Conservation (phyloP, 148 eudicot species). For the Drosera capensis region DNA sequence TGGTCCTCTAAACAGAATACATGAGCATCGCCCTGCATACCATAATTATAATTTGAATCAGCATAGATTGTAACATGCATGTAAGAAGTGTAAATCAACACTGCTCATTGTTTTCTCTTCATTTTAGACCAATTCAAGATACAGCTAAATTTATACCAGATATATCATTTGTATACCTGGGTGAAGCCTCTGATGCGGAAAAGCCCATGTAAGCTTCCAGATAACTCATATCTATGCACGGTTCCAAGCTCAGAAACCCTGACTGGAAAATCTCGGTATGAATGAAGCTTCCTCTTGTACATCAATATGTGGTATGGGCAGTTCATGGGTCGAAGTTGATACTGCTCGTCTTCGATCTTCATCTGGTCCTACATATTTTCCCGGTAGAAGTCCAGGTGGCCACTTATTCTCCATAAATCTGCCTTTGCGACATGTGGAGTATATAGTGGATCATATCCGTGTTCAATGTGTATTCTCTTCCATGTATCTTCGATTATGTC, state of each 20-base stretch:
- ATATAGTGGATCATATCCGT: conserved; percentile 76
- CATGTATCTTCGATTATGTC: conserved; percentile 85
- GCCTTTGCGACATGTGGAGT: conserved; percentile 99
- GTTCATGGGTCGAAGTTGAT: conserved; percentile 99
- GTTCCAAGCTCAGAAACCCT: conserved; percentile 98
- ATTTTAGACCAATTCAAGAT: neutral
- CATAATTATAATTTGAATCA: too few relatives aligned
- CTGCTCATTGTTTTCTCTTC: neutral
- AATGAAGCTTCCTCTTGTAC: conserved; percentile 72
- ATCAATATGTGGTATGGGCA: conserved; percentile 95
- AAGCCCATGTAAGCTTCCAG: conserved; percentile 94
- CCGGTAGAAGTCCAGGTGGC: conserved; percentile 92
- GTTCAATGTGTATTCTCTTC: conserved; percentile 79
- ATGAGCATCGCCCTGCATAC: conserved; percentile 96
- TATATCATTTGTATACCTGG: conserved; percentile 34
- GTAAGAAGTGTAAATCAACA: neutral
- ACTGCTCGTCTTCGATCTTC: conserved; percentile 86
- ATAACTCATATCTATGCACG: conserved; percentile 89
- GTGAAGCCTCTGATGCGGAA: conserved; percentile 98
- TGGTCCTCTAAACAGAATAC: conserved; percentile 93
- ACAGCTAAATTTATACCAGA: neutral
- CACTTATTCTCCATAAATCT: conserved; percentile 97
- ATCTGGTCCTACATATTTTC: conserved; percentile 97
- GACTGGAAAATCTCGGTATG: conserved; percentile 92
- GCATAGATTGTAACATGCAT: too few relatives aligned